Evolutionary conservation across 2,329 filamentous ascomycete species (phyloP).

Genomic region (Penicillium crustosum): DNA sequence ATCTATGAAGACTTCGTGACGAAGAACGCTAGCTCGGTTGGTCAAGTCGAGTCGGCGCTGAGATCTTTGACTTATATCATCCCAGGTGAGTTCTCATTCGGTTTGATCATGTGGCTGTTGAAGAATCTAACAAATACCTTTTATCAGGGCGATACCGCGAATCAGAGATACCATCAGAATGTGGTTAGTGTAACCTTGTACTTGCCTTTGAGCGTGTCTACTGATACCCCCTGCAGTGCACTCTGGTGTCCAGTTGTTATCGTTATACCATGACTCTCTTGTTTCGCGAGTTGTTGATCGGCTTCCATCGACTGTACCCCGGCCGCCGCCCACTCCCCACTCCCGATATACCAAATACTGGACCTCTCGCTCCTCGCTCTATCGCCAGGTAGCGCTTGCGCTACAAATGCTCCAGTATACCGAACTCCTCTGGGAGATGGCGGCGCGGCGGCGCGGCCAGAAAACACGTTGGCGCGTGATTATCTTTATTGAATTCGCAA

Average conservation of each 20-base stretch:
- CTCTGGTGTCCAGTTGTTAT: slow-evolving; percentile 83
- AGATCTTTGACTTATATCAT: slow-evolving; percentile 95
- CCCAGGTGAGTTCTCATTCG: slow-evolving; percentile 55
- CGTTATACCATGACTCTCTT: slow-evolving; percentile 87
- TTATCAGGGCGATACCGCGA: slow-evolving; percentile 55
- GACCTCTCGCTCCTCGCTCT: slow-evolving; percentile 63
- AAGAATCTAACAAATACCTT: not conserved
- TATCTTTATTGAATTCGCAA: slow-evolving; percentile 78
- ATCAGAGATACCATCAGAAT: slow-evolving; percentile 92
- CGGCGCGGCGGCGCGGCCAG: slow-evolving; percentile 79
- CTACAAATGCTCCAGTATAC: slow-evolving; percentile 93
- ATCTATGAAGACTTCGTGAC: slow-evolving; percentile 74
- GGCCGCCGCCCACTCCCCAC: slow-evolving; percentile 56
- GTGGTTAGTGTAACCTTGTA: slow-evolving; percentile 52
- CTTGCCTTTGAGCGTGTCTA: not conserved
- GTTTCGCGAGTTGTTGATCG: slow-evolving; percentile 65
- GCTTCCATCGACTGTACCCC: slow-evolving; percentile 53
- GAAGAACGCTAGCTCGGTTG: slow-evolving; percentile 89
- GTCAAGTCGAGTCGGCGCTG: slow-evolving; percentile 90
- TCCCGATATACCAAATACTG: slow-evolving; percentile 65
- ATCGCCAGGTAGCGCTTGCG: slow-evolving; percentile 76
- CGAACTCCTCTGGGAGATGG: slow-evolving; percentile 96
- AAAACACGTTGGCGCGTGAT: slow-evolving; percentile 81
- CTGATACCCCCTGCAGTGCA: slow-evolving; percentile 56
- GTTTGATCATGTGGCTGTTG: not conserved